A percentile compares a stretch with the other conserved stretches of the same genome.
Conservation (phyloP, 331 rosid species). For the Stylosanthes scabra region DNA sequence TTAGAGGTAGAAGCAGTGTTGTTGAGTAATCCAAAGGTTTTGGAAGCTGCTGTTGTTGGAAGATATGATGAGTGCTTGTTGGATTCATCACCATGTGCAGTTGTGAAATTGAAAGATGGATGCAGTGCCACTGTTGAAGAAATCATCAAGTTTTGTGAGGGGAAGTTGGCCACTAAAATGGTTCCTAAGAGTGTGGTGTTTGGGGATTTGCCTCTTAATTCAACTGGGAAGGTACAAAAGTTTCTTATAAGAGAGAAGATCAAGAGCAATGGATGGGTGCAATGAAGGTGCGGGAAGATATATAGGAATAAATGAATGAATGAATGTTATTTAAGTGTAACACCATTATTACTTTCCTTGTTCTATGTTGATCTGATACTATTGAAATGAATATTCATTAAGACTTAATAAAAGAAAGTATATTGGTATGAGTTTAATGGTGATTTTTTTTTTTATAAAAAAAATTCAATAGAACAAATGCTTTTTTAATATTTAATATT, state of each 20-base stretch:
- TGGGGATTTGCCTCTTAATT: conserved; percentile 78
- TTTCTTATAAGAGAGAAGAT: conserved; percentile 63
- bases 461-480: too few relatives aligned
- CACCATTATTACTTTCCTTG: too few relatives aligned
- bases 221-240: conserved; percentile 89
- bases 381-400: too few relatives aligned
- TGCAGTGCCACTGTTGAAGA: conserved; percentile 49
- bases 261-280: conserved; percentile 31
- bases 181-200: conserved; percentile 68
- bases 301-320: neutral
- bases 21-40: conserved; percentile 67
- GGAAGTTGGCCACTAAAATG: conserved; percentile 61
- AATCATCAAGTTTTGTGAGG: conserved; percentile 63
- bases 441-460: too few relatives aligned
- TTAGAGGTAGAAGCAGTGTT: conserved; percentile 78
- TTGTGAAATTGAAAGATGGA: conserved; percentile 68
- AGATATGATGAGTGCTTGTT: conserved; percentile 39
- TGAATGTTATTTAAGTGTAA: too few relatives aligned
- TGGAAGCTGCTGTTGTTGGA: conserved; percentile 82
- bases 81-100: conserved; percentile 53
- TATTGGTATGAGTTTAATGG: too few relatives aligned
- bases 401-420: too few relatives aligned
- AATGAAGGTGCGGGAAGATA: neutral
- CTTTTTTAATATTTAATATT: too few relatives aligned
- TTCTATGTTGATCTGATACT: too few relatives aligned